Evolutionary conservation across 345 rosid species (phyloP), one percentile per base, ranked within the genome.

Genomic region (Lepidium didymum): DNA sequence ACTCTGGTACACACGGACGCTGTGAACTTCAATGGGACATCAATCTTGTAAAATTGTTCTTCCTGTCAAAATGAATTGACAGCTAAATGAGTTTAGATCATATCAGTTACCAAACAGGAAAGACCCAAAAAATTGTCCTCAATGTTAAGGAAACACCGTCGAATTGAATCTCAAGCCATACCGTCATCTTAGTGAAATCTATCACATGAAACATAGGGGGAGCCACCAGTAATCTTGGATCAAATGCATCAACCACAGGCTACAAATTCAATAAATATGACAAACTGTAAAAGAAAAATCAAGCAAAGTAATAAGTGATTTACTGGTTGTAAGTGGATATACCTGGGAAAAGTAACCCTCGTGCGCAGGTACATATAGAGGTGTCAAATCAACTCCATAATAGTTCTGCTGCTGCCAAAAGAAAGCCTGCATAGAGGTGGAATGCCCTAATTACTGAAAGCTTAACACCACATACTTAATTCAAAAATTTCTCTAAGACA

Each of bases 221-320:
- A 75, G 96, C 90, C 74, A 90, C 95, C 82, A 93, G 81, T 67
- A 93, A 72, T 70, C 98, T 90, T 29, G 95, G 98, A 81, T 93
- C 98, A 79, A 93, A 93, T 43, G 98, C 97, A 87, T 93, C 98
- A 51, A 93, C 97, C 64, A 93, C 98, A 16, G 98, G 98, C 98
- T 93, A 81, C 50, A 69, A 31, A 25, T 53, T 64, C 47, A 45
- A 34, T 49, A n/a, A 35, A 58, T 8, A 6, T 19, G 44, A 40
- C 13, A 5, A 16, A 59, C n/a, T 53, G 46, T 25, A 27, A 56
- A 47, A 51, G 25, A 50, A 19, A 3, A 42, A 10, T 49, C 7
- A 23, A 45, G 10, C n/a, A 41, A 62, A 13, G 10, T 29, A 25
- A 55, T 44, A 11, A 62, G 13, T 37, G 40, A 63, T 43, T 41